Base-by-base conservation (phyloP, 768 basidiomycete species). In the Trametes meyenii region DNA sequence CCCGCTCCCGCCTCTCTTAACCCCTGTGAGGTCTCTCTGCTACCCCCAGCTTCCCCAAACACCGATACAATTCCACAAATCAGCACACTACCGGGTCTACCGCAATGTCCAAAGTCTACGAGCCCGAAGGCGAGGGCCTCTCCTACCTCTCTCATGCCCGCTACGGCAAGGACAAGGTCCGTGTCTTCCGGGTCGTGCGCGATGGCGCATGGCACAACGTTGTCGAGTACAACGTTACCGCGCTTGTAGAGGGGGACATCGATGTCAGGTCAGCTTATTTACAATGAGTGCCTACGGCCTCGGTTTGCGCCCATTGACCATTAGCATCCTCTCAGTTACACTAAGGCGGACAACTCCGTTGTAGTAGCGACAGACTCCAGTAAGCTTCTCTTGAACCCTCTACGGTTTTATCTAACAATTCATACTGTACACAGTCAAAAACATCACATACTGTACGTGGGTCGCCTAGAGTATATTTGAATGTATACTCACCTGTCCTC, bases 301-400 rank as follows among this genome's bases (percentile, higher is more conserved):
- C 11, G 14, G n/a, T n/a, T n/a, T 13, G 14, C 21, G 23, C 21
- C 17, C 17, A 24, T 19, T 29, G 13, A 43, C 56, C 42, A 24
- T n/a, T 19, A 11, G n/a, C 29, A 24, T 36, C 19, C 11, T 14
- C 2, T 17, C 55, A 92, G 92, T 68, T 98, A 90, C 74, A 96
- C 92, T 3, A 66, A 92, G 65, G 93, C 91, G 0, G 93, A 98
- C 70, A 98, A 98, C 75, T 83, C 83, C 2, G 85, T 88, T 11
- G 82, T 97, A 11, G 93, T 98, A 2, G 88, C 96, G 2, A 98
- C 95, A 1, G 96, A 98, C 75, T 92, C 92, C 1, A 88, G 92
- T 93, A 67, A 68, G 89, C 78, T 6, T 45, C 13, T 45, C 6
- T 19, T 17, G 21, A 45, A 12, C 43, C 43, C 3, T 7, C 7